Conservation (phyloP, 2,329 filamentous ascomycete species). For the Alternaria sp. region DNA sequence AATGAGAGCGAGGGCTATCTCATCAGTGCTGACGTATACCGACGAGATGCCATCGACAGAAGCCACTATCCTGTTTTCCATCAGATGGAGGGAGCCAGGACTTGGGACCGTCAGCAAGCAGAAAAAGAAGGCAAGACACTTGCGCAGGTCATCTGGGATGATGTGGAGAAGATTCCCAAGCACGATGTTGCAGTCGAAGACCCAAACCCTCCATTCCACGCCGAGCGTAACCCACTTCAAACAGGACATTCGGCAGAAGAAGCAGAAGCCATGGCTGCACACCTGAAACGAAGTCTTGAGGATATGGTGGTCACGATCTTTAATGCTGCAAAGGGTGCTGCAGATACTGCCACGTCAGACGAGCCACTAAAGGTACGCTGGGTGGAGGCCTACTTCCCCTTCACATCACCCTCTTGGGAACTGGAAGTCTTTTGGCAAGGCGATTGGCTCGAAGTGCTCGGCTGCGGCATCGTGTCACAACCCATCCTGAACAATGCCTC, state of each 20-base stretch:
- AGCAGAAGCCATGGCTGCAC: slow-evolving; percentile 79
- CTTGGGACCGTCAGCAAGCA: slow-evolving; percentile 77
- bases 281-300: slow-evolving; percentile 89
- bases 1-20: slow-evolving; percentile 81
- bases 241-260: slow-evolving; percentile 75
- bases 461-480: slow-evolving; percentile 90
- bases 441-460: slow-evolving; percentile 94
- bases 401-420: slow-evolving; percentile 95
- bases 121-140: slow-evolving; percentile 55
- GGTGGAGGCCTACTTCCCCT: slow-evolving; percentile 98
- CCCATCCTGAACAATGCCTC: slow-evolving; percentile 78
- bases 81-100: slow-evolving; percentile 94
- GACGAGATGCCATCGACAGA: slow-evolving; percentile 91
- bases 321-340: slow-evolving; percentile 71
- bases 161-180: slow-evolving; percentile 73
- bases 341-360: slow-evolving; percentile 49
- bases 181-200: slow-evolving; percentile 83
- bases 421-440: slow-evolving; percentile 93
- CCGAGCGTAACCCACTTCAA: slow-evolving; percentile 84
- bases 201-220: slow-evolving; percentile 77
- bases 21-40: slow-evolving; percentile 92
- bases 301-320: slow-evolving; percentile 91
- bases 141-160: slow-evolving; percentile 70
- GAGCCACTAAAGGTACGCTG: slow-evolving; percentile 87
- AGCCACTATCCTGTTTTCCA: slow-evolving; percentile 98